Evolutionary conservation across 2,329 filamentous ascomycete species (phyloP).

Genomic region (Cyphellophora attinorum): DNA sequence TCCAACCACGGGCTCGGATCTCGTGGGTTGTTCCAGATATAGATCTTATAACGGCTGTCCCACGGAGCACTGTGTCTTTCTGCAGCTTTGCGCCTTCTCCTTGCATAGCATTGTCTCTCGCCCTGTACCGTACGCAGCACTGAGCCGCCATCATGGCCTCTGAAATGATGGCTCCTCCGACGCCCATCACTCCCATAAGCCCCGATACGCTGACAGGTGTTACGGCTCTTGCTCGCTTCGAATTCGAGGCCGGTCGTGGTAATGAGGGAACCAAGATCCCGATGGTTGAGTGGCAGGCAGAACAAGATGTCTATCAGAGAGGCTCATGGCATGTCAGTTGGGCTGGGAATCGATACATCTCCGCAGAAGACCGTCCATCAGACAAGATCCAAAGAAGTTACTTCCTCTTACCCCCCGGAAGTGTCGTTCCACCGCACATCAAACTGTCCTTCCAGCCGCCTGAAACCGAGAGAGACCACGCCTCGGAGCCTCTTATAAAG

Average conservation of each 20-base stretch:
- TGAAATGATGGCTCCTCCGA: slow-evolving; percentile 9
- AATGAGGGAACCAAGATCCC: slow-evolving; percentile 83
- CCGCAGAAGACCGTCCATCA: slow-evolving; percentile 49
- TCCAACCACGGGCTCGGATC: no score
- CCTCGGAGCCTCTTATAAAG: slow-evolving; percentile 29
- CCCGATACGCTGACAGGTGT: slow-evolving; percentile 23
- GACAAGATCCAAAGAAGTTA: slow-evolving; percentile 57
- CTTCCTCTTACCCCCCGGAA: slow-evolving; percentile 67
- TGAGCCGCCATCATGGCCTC: slow-evolving; percentile 5
- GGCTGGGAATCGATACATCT: slow-evolving; percentile 68
- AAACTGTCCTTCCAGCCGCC: slow-evolving; percentile 48
- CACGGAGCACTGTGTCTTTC: no score
- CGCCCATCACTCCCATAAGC: slow-evolving; percentile 12
- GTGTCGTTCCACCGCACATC: slow-evolving; percentile 62
- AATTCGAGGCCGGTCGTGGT: slow-evolving; percentile 67
- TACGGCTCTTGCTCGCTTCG: slow-evolving; percentile 70
- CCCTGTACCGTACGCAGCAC: no score
- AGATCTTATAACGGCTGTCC: no score
- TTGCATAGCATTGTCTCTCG: no score
- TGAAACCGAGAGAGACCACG: slow-evolving; percentile 28
- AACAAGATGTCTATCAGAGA: slow-evolving; percentile 34
- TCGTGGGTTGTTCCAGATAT: no score
- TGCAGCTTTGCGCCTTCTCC: no score
- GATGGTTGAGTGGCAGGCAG: slow-evolving; percentile 84
- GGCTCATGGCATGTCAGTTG: slow-evolving; percentile 71